Percentiles rank a stretch among this genome's conserved stretches.
phyloP scores from a whole-genome alignment of 208 protist species.

The Tritrichomonas foetus region DNA sequence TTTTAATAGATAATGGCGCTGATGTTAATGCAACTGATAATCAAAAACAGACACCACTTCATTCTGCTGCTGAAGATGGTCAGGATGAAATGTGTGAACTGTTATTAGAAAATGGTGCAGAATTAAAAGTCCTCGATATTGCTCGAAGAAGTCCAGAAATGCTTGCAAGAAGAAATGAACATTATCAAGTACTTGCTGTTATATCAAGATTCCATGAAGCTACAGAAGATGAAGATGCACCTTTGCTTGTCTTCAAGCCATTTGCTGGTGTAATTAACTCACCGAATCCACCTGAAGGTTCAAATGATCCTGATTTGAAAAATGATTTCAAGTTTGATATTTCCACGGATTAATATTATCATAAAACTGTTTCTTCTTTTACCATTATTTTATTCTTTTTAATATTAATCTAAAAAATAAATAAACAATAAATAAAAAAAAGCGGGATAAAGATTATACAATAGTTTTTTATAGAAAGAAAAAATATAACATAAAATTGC shows the following conservation, averaged over 20 bases:
- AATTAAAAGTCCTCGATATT: neutral
- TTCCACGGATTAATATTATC: neutral
- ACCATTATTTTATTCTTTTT: too few relatives aligned
- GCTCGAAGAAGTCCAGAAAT: neutral
- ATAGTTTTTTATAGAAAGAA: too few relatives aligned
- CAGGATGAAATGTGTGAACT: neutral
- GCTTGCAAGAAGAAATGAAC: conserved; percentile 14
- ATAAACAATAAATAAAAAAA: too few relatives aligned
- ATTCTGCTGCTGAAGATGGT: neutral
- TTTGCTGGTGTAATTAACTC: neutral
- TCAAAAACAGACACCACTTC: neutral
- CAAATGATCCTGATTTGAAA: neutral
- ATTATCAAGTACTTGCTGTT: neutral
- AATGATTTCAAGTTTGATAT: conserved; percentile 1
- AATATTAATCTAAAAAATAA: too few relatives aligned
- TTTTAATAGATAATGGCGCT: neutral
- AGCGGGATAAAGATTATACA: too few relatives aligned
- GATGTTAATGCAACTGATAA: conserved; percentile 11
- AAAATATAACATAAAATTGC: too few relatives aligned
- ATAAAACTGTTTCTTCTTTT: too few relatives aligned
- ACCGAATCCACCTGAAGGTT: neutral
- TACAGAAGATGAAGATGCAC: neutral
- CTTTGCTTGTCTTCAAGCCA: neutral
- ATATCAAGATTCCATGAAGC: neutral
- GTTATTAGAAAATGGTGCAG: neutral